Percentiles rank a stretch among this genome's conserved stretches.
Evolutionary conservation across 1,284 basidiomycete genomes (phyloP).

Genomic region (Pseudomicrostroma phylloplanum): DNA sequence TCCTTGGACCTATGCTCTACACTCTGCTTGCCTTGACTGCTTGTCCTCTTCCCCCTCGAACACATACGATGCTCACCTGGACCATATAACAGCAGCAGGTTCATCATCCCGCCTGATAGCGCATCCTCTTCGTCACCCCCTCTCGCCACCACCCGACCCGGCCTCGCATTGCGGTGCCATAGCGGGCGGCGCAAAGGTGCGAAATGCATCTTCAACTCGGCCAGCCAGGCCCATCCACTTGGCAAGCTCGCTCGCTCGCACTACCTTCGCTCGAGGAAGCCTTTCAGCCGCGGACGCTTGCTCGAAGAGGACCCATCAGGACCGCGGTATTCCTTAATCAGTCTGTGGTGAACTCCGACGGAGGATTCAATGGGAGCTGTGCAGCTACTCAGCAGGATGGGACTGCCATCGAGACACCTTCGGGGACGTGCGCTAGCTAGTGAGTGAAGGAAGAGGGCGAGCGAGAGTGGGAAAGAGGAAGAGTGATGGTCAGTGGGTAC

Average conservation of each 20-base stretch:
- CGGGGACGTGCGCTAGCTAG: not conserved
- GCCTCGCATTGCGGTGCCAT: no score
- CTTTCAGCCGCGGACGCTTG: no score
- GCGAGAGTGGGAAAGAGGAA: not conserved
- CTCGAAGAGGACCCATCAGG: not conserved
- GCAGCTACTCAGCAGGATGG: not conserved
- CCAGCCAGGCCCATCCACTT: constrained; percentile 1
- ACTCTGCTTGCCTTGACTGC: no score
- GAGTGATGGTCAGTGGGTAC: not conserved
- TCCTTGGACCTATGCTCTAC: no score
- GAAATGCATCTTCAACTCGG: not conserved
- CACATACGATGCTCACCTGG: no score
- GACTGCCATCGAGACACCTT: not conserved
- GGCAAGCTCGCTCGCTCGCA: not conserved
- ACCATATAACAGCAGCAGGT: no score
- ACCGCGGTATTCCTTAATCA: not conserved
- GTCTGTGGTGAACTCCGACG: not conserved
- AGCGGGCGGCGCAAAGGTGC: no score
- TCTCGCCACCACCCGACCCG: no score
- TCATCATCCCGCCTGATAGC: no score
- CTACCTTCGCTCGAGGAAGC: not conserved
- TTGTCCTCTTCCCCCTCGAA: no score
- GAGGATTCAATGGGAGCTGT: constrained; percentile 3
- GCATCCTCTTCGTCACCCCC: no score
- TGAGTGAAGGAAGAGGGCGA: not conserved